phyloP scores from a whole-genome alignment of 106 monocot species.

The Apostasia ramifera region DNA sequence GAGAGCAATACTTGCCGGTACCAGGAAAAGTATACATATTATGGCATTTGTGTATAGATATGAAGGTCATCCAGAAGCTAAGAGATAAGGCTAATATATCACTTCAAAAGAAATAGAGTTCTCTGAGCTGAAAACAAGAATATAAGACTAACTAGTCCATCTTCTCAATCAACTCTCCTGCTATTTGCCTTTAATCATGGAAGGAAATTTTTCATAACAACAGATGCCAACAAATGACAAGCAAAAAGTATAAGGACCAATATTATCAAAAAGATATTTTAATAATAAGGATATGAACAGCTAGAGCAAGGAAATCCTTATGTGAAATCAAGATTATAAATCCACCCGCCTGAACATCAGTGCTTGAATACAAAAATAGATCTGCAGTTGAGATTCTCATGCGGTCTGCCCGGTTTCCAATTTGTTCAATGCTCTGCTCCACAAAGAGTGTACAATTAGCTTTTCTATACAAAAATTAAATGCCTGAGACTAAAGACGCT shows the following conservation, averaged over 20 bases:
- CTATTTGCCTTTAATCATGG: neutral
- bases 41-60: neutral
- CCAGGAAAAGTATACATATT: neutral
- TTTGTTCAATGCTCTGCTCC: conserved; percentile 92
- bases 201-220: neutral
- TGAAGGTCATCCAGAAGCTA: neutral
- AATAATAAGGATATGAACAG: neutral
- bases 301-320: neutral
- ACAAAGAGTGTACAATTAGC: neutral
- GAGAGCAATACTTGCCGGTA: too few species aligned
- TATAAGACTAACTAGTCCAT: too few species aligned
- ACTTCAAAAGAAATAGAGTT: too few species aligned
- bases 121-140: too few species aligned
- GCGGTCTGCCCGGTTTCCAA: conserved; percentile 88
- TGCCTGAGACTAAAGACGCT: too few species aligned
- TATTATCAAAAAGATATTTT: neutral
- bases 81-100: too few species aligned
- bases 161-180: too few species aligned
- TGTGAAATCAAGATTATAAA: neutral
- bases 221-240: neutral
- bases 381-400: conserved; percentile 62
- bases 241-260: neutral
- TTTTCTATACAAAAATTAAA: too few species aligned
- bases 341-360: conserved; percentile 73
- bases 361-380: conserved; percentile 87